Percentiles rank a stretch among this genome's conserved stretches.
phyloP scores from a whole-genome alignment of 2,329 filamentous ascomycete genomes.

The Ceratocystis destructans region DNA sequence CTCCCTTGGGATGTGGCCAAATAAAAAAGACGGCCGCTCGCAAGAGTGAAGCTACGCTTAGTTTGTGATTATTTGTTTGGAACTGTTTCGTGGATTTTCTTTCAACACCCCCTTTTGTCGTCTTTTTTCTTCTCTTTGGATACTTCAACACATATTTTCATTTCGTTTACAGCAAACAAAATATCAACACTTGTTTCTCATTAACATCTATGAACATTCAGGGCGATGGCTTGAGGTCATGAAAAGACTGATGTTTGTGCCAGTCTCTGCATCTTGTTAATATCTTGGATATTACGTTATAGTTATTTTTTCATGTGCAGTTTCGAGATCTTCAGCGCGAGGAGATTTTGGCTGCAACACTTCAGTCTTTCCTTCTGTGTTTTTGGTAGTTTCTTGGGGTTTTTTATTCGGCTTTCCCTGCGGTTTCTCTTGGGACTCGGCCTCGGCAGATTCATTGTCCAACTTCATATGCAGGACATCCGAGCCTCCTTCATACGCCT shows the following conservation, averaged over 20 bases:
- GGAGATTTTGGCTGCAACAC: background rate
- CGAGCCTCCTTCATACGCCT: constrained; percentile 64
- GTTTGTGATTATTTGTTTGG: background rate
- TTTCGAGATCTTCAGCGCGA: background rate
- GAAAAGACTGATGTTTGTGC: background rate
- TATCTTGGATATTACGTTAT: background rate
- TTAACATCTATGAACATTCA: background rate
- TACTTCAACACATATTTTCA: background rate
- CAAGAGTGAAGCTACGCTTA: background rate
- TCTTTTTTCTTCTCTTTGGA: background rate
- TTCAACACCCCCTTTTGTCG: constrained; percentile 1
- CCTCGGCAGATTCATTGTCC: background rate
- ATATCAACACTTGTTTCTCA: background rate
- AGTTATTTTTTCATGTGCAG: background rate
- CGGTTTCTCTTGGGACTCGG: constrained; percentile 21
- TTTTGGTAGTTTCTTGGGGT: background rate
- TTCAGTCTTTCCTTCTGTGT: background rate
- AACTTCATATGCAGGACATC: constrained; percentile 58
- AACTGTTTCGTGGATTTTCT: background rate
- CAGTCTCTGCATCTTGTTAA: background rate
- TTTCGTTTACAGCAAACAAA: background rate
- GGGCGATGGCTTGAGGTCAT: background rate
- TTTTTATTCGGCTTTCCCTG: background rate
- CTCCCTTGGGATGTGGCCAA: constrained; percentile 47
- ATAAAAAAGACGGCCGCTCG: background rate